phyloP scores from a whole-genome alignment of 306 rosid species.

The Malus sylvestris region DNA sequence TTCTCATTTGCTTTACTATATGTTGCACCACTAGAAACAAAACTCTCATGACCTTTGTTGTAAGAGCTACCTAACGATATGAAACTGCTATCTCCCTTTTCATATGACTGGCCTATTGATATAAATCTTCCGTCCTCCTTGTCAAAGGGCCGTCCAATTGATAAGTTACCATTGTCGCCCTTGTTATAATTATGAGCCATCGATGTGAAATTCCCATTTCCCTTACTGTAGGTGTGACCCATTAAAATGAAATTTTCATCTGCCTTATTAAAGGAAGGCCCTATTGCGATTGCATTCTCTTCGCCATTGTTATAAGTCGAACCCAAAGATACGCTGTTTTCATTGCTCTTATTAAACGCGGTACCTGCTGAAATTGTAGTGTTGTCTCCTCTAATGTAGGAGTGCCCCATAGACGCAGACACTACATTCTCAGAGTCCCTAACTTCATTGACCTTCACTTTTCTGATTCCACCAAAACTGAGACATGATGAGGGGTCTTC shows the following conservation, averaged over 20 bases:
- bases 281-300: slow-evolving; percentile 41
- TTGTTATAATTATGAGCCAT: slow-evolving; percentile 71
- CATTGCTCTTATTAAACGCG: slow-evolving; percentile 45
- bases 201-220: slow-evolving; percentile 51
- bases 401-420: slow-evolving; percentile 49
- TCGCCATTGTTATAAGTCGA: slow-evolving; percentile 37
- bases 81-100: slow-evolving; percentile 48
- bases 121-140: slow-evolving; percentile 65
- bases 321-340: slow-evolving; percentile 44
- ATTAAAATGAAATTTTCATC: slow-evolving; percentile 50
- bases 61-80: slow-evolving; percentile 59
- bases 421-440: slow-evolving; percentile 58
- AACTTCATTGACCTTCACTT: slow-evolving; percentile 93
- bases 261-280: slow-evolving; percentile 42
- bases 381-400: slow-evolving; percentile 44
- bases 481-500: slow-evolving; percentile 64
- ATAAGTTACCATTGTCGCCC: slow-evolving; percentile 40
- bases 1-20: slow-evolving; percentile 51
- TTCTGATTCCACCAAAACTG: slow-evolving; percentile 73
- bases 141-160: slow-evolving; percentile 64
- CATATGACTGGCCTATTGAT: slow-evolving; percentile 70
- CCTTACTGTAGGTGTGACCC: slow-evolving; percentile 61
- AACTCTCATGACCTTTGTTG: slow-evolving; percentile 54
- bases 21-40: slow-evolving; percentile 51
- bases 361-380: slow-evolving; percentile 42